phyloP scores from a whole-genome alignment of 2,329 filamentous ascomycete genomes.

The Fusarium sublunatum region DNA sequence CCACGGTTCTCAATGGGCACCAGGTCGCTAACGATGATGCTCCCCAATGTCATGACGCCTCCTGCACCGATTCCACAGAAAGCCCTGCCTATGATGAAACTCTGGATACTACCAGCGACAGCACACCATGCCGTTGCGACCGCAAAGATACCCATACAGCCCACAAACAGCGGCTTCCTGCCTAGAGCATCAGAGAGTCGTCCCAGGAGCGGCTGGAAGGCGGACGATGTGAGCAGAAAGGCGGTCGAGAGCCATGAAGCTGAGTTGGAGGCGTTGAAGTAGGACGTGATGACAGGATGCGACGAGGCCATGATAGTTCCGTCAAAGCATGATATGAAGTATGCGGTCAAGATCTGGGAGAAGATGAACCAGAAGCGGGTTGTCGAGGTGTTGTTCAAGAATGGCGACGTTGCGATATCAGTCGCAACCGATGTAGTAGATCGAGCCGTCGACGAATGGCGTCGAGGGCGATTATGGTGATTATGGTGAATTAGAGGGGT shows the following conservation, averaged over 20 bases:
- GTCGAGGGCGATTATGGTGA: conserved; percentile 11
- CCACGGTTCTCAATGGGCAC: conserved; percentile 78
- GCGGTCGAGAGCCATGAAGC: conserved; percentile 86
- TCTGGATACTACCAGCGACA: conserved; percentile 72
- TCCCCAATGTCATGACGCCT: conserved; percentile 74
- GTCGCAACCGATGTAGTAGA: conserved; percentile 25
- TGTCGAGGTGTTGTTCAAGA: conserved; percentile 59
- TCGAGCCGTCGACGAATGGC: conserved; percentile 29
- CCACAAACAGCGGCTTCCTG: conserved; percentile 73
- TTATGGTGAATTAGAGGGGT: conserved; percentile 44
- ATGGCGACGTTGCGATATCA: conserved; percentile 45
- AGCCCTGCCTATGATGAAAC: conserved; percentile 76
- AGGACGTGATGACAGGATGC: conserved; percentile 83
- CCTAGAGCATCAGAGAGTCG: conserved; percentile 80
- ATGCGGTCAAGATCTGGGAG: conserved; percentile 65
- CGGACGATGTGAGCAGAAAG: conserved; percentile 80
- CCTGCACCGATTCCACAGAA: conserved; percentile 79
- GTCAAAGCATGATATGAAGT: conserved; percentile 75
- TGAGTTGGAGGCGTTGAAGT: conserved; percentile 80
- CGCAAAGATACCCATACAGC: conserved; percentile 71
- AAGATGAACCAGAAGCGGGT: conserved; percentile 73
- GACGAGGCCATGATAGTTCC: conserved; percentile 83
- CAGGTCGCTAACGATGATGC: conserved; percentile 78
- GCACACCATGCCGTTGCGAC: conserved; percentile 76
- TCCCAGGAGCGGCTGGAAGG: conserved; percentile 79